Evolutionary conservation across 331 rosid species (phyloP).

Genomic region (Malus hybrid): DNA sequence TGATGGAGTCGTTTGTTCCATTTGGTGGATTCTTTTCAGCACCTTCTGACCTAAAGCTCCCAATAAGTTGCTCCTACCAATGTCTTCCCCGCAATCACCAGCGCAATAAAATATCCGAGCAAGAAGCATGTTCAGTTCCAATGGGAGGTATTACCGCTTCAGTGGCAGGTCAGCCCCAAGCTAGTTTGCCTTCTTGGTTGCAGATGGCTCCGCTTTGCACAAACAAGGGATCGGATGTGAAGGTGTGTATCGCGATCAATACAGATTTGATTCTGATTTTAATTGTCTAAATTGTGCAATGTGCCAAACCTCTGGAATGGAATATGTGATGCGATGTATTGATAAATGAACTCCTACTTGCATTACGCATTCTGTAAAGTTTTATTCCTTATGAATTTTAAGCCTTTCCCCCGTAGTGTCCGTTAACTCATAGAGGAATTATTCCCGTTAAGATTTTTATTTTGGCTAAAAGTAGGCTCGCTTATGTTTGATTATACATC

Average conservation of each 20-base stretch:
- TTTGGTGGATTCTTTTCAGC: slow-evolving; percentile 91
- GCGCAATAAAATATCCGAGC: slow-evolving; percentile 41
- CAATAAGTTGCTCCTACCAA: slow-evolving; percentile 36
- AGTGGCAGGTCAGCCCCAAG: slow-evolving; percentile 35
- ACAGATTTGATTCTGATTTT: background rate
- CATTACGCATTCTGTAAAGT: too few relatives aligned
- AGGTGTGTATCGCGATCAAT: slow-evolving; percentile 58
- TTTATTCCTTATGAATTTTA: too few relatives aligned
- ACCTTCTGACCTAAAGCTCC: slow-evolving; percentile 60
- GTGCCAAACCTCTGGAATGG: too few relatives aligned
- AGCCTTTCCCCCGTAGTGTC: too few relatives aligned
- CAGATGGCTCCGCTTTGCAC: slow-evolving; percentile 41
- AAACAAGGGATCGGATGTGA: slow-evolving; percentile 35
- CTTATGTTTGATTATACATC: too few relatives aligned
- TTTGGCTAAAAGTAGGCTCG: too few relatives aligned
- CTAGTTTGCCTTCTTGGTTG: slow-evolving; percentile 70
- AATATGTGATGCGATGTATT: too few relatives aligned
- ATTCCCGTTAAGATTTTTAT: too few relatives aligned
- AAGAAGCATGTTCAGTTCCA: slow-evolving; percentile 42
- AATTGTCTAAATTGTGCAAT: too few relatives aligned
- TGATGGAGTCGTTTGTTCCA: slow-evolving; percentile 93
- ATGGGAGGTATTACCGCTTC: slow-evolving; percentile 41
- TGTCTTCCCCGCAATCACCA: slow-evolving; percentile 36
- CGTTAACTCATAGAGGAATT: too few relatives aligned
- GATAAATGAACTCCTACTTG: too few relatives aligned